These are phyloP conservation scores for Hymenoscyphus scutula DNA, from an alignment of 2,329 filamentous ascomycete species.

Conservation along the genomic window DNA sequence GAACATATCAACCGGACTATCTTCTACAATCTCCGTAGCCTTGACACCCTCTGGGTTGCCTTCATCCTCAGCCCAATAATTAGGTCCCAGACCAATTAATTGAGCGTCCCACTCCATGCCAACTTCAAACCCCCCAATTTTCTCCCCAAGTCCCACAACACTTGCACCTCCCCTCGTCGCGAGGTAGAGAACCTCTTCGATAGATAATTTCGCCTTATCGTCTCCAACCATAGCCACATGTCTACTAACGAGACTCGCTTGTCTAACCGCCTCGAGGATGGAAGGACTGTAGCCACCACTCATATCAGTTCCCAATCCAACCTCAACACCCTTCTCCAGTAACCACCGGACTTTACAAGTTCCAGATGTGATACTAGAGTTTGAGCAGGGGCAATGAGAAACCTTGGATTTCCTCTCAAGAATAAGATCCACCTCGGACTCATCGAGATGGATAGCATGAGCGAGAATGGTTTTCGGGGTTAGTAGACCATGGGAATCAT, in stretches of 20 bases:
- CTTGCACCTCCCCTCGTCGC: constrained; percentile 84
- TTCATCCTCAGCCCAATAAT: constrained; percentile 42
- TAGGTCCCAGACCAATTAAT: constrained; percentile 62
- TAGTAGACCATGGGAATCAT: constrained; percentile 70
- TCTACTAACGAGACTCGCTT: constrained; percentile 75
- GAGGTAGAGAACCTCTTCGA: constrained; percentile 82
- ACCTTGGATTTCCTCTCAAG: constrained; percentile 62
- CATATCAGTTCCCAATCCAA: constrained; percentile 89
- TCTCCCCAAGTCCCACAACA: constrained; percentile 70
- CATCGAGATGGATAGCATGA: constrained; percentile 75
- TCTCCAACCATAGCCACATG: constrained; percentile 59
- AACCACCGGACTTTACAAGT: constrained; percentile 72
- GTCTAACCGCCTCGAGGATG: constrained; percentile 78
- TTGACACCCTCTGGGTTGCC: constrained; percentile 17
- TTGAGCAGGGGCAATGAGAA: constrained; percentile 84
- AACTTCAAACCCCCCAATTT: constrained; percentile 76
- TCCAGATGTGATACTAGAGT: constrained; percentile 78
- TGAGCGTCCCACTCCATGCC: constrained; percentile 93
- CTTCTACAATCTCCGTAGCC: constrained; percentile 31
- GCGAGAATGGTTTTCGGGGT: constrained; percentile 75
- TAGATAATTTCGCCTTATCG: constrained; percentile 63
- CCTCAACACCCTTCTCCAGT: constrained; percentile 69
- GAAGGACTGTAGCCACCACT: constrained; percentile 82
- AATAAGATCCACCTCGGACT: constrained; percentile 65
- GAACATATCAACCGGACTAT: constrained; percentile 79